Conservation (phyloP, 495 filamentous ascomycete genomes). For the Aspergillus homomorphus region DNA sequence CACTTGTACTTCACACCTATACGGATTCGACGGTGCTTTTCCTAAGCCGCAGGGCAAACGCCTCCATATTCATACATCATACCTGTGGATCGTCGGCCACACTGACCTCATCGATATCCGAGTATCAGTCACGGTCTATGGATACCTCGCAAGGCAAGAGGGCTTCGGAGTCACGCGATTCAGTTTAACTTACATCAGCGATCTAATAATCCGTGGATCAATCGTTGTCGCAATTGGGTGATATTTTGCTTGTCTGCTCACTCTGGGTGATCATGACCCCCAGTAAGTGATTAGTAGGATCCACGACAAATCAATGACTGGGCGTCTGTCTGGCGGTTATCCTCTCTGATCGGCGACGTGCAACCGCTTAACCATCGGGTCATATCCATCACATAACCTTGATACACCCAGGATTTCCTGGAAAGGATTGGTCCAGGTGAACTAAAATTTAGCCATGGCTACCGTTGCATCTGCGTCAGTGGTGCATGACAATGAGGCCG, state of each 20-base stretch:
- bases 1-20: background rate
- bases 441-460: slow-evolving; percentile 34
- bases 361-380: background rate
- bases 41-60: background rate
- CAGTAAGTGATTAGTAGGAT: background rate
- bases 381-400: background rate
- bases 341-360: background rate
- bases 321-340: background rate
- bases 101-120: background rate
- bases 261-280: background rate
- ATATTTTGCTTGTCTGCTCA: background rate
- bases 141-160: background rate
- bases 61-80: background rate
- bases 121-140: background rate
- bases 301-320: background rate
- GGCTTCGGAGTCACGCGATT: background rate
- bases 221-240: background rate
- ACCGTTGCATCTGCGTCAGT: slow-evolving; percentile 39
- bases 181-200: background rate
- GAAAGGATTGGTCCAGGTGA: background rate
- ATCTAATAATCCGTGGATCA: background rate
- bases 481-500: slow-evolving; percentile 38
- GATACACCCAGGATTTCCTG: background rate
- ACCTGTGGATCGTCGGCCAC: background rate
- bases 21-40: background rate